phyloP scores from a whole-genome alignment of 192 early-diverging fungal species.

The Allomyces arbusculus region DNA sequence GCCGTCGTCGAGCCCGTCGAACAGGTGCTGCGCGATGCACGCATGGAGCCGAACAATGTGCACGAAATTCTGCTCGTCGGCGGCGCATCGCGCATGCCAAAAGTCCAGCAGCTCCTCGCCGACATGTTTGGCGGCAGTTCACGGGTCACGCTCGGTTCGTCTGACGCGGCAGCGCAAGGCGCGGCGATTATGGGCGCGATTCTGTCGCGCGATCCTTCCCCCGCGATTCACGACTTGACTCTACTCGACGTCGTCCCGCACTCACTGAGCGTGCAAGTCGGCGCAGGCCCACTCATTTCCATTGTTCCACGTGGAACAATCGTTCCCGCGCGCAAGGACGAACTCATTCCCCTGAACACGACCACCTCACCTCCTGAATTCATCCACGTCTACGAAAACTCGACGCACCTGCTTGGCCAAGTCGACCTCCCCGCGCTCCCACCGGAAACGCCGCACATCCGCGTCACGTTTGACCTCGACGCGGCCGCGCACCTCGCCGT shows the following conservation, averaged over 20 bases:
- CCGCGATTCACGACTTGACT: conserved; percentile 85
- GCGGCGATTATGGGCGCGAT: conserved; percentile 96
- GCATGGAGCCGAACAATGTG: conserved; percentile 73
- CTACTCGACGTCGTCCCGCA: conserved; percentile 91
- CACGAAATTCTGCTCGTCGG: conserved; percentile 94
- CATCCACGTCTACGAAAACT: conserved; percentile 94
- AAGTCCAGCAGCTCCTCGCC: conserved; percentile 91
- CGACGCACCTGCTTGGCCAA: conserved; percentile 90
- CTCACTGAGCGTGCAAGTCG: conserved; percentile 93
- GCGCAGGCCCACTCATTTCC: conserved; percentile 91
- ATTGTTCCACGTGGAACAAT: conserved; percentile 96
- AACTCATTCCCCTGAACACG: conserved; percentile 90
- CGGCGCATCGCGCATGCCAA: conserved; percentile 97
- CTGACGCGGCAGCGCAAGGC: conserved; percentile 96
- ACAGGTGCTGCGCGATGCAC: conserved; percentile 86
- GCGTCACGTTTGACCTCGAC: conserved; percentile 92
- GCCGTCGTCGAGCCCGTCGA: conserved; percentile 86
- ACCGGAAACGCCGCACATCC: conserved; percentile 88
- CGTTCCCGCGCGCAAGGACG: conserved; percentile 91
- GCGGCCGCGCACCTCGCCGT: conserved; percentile 96
- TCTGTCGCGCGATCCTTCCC: conserved; percentile 82
- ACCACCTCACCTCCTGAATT: conserved; percentile 95
- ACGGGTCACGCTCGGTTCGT: conserved; percentile 95
- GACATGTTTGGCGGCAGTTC: conserved; percentile 98
- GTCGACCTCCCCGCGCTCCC: conserved; percentile 89